Percentiles rank a stretch among this genome's conserved stretches.
These are phyloP conservation scores for Rhexocercosporidium sp. DNA, from an alignment of 2,329 filamentous ascomycete species.

Conservation along the genomic window DNA sequence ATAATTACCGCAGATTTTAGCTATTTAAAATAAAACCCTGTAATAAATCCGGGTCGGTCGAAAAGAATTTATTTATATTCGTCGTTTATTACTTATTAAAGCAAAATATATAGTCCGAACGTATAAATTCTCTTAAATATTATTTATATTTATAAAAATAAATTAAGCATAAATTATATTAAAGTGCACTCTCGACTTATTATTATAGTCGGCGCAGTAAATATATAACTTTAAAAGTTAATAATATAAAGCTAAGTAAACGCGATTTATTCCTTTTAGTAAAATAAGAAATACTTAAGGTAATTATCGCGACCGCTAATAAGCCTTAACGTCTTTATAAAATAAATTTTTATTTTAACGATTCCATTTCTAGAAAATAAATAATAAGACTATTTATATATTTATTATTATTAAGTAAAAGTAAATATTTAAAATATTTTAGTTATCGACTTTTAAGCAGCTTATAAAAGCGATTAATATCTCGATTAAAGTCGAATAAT, in stretches of 20 bases:
- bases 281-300: slow-evolving; percentile 18
- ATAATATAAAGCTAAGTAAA: slow-evolving; percentile 24
- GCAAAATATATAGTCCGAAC: slow-evolving; percentile 23
- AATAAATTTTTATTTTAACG: slow-evolving; percentile 24
- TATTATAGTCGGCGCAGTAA: slow-evolving; percentile 15
- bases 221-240: slow-evolving; percentile 14
- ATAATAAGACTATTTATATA: slow-evolving; percentile 23
- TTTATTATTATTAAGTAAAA: slow-evolving; percentile 15
- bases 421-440: slow-evolving; percentile 26
- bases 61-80: slow-evolving; percentile 26
- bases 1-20: slow-evolving; percentile 12
- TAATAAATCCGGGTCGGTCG: slow-evolving; percentile 16
- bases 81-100: slow-evolving; percentile 2
- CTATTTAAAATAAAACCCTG: slow-evolving; percentile 24
- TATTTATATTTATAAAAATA: slow-evolving; percentile 21
- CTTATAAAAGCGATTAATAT: slow-evolving; percentile 14
- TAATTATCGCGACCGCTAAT: slow-evolving; percentile 15
- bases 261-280: slow-evolving; percentile 21
- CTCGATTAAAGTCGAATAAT: slow-evolving; percentile 20
- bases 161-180: slow-evolving; percentile 14
- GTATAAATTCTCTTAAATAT: slow-evolving; percentile 11
- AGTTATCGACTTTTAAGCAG: slow-evolving; percentile 10
- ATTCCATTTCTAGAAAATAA: slow-evolving; percentile 21
- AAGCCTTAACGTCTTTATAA: slow-evolving; percentile 20
- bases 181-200: slow-evolving; percentile 9